Evolutionary conservation across 2,329 filamentous ascomycete species (phyloP), one percentile per base, ranked within the genome.

Genomic region (Pseudocercospora eumusae): DNA sequence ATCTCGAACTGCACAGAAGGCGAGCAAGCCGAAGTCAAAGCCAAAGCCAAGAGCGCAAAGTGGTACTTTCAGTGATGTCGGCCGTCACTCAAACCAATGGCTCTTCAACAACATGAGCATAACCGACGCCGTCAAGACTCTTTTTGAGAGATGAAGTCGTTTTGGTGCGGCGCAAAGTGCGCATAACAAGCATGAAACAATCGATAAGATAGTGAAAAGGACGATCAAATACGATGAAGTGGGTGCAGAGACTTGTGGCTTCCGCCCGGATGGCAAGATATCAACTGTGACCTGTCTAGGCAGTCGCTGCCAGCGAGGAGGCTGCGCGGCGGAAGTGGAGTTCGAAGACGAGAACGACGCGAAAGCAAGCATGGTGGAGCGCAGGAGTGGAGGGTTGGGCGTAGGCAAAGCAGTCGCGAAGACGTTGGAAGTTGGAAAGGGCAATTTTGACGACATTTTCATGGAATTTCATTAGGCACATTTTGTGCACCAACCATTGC

Each of bases 71-170:
- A 62, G 61, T 27, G 67, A 82, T 60, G 80, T 74, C 58, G 81
- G 81, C 13, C 77, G 81, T 8, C 81, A 83, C 69, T 77, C 76
- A 18, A 82, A 83, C 59, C 78, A 82, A 58, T 83, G 81, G 81
- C 73, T 83, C 4, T 83, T 83, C 61, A 76, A 77, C 20, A 78
- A 79, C 1, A 79, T 82, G 68, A 81, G 78, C 66, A 70, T 83
- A 3, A 75, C 76, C 4, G 78, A 80, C 33, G 78, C 79, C 6
- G 77, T 80, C 23, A 73, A 71, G 57, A 64, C 64, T 20, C 44
- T 73, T 15, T 68, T 73, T 54, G 66, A 68, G 53, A 65, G 63
- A 57, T 66, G 61, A 25, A 52, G 21, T 11, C 8, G 25, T 23
- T n/a, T 10, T 9, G 20, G 0, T 11, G 20, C 9, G 9, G 44